Conservation (phyloP, 169 alveolate genomes). For the Cardiosporidium cionae region DNA sequence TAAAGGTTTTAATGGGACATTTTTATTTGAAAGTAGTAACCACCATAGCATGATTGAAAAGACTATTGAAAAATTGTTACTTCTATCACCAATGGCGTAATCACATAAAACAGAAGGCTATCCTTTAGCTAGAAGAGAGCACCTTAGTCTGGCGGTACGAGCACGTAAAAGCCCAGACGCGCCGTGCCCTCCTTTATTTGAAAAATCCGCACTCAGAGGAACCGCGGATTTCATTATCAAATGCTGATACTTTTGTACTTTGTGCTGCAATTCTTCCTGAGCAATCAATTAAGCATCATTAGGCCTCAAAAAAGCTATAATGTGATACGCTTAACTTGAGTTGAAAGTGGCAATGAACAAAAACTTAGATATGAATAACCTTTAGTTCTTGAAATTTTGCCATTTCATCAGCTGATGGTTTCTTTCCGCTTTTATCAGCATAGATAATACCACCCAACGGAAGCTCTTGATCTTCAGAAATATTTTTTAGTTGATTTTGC, state of each 20-base stretch:
- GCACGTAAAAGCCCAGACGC: not conserved
- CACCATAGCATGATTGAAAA: no score
- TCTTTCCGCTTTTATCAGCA: not conserved
- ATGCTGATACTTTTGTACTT: conserved; percentile 55
- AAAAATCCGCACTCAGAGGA: conserved; percentile 4
- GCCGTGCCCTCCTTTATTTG: not conserved
- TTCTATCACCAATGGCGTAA: no score
- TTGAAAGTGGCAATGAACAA: no score
- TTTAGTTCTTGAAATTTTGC: not conserved
- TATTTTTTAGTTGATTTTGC: not conserved
- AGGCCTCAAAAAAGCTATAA: no score
- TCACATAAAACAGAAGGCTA: no score
- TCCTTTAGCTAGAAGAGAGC: no score
- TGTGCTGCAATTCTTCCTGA: conserved; percentile 53
- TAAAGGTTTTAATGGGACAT: no score
- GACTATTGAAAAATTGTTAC: no score
- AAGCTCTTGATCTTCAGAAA: not conserved
- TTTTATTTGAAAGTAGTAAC: not conserved
- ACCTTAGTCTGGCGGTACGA: not conserved
- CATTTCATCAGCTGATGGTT: not conserved
- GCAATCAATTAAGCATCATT: no score
- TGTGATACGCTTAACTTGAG: no score
- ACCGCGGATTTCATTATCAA: conserved; percentile 52
- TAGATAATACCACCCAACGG: not conserved
- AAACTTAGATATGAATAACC: no score